phyloP scores from a whole-genome alignment of 2,329 filamentous ascomycete genomes.

The Davidsoniella eucalypti region DNA sequence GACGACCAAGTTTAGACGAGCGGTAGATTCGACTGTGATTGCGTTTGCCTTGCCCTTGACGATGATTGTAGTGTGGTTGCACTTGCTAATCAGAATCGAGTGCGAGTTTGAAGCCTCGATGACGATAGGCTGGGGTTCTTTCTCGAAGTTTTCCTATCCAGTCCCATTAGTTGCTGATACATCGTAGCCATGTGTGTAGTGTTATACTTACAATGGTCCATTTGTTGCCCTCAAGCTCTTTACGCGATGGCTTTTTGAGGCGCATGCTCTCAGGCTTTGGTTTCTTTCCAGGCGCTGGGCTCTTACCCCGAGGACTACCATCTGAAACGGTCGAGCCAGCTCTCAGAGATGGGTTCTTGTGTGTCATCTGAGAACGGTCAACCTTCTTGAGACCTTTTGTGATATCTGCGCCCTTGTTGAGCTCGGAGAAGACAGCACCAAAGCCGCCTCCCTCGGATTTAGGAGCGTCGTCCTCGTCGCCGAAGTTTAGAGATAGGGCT shows the following conservation, averaged over 20 bases:
- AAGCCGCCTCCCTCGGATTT: slow-evolving; percentile 43
- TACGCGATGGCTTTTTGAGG: slow-evolving; percentile 62
- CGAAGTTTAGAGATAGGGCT: slow-evolving; percentile 40
- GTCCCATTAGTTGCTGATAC: not conserved
- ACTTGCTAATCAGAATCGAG: slow-evolving; percentile 80
- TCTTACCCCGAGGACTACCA: slow-evolving; percentile 51
- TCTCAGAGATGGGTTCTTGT: slow-evolving; percentile 86
- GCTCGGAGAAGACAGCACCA: slow-evolving; percentile 74
- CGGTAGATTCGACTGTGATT: slow-evolving; percentile 87
- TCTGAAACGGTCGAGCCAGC: slow-evolving; percentile 53
- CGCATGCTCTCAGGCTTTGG: slow-evolving; percentile 77
- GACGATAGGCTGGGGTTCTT: slow-evolving; percentile 53
- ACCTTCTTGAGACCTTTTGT: slow-evolving; percentile 85
- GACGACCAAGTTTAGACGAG: slow-evolving; percentile 67
- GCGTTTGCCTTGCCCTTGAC: slow-evolving; percentile 90
- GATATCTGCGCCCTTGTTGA: slow-evolving; percentile 79
- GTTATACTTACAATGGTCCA: slow-evolving; percentile 60
- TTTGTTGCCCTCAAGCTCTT: slow-evolving; percentile 74
- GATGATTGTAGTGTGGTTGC: slow-evolving; percentile 79
- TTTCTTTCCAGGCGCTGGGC: slow-evolving; percentile 74
- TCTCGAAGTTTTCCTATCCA: slow-evolving; percentile 74
- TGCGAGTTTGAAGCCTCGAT: slow-evolving; percentile 71
- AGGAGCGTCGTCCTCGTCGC: slow-evolving; percentile 22
- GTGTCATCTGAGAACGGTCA: slow-evolving; percentile 90
- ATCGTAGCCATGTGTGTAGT: not conserved